Percentiles rank a stretch among this genome's conserved stretches.
phyloP scores from a whole-genome alignment of 2,329 filamentous ascomycete genomes.

The Talaromyces sp. region DNA sequence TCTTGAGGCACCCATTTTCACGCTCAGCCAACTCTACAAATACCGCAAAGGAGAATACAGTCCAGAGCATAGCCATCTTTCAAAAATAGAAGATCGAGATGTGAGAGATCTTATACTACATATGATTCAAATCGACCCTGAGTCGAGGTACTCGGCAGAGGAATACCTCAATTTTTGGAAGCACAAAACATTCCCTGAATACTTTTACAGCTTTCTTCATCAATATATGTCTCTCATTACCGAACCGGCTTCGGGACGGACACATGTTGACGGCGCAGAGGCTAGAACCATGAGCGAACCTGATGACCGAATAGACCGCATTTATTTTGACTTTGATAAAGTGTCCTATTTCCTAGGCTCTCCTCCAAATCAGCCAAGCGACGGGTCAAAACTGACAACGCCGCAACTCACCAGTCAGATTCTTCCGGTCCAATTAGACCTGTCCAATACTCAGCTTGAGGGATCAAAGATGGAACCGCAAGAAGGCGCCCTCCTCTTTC shows the following conservation, averaged over 20 bases:
- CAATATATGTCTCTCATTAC: conserved; percentile 97
- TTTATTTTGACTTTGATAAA: conserved; percentile 95
- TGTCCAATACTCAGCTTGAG: conserved; percentile 76
- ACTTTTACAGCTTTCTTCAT: conserved; percentile 96
- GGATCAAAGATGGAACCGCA: conserved; percentile 58
- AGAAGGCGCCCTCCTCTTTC: conserved; percentile 87
- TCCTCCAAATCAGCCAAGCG: conserved; percentile 47
- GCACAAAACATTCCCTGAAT: conserved; percentile 85
- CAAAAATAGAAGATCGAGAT: conserved; percentile 81
- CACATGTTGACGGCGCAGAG: conserved; percentile 59
- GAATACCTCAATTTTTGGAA: conserved; percentile 93
- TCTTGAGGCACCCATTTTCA: conserved; percentile 93
- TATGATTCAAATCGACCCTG: conserved; percentile 93
- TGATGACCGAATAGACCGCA: conserved; percentile 88
- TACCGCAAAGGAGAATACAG: conserved; percentile 92
- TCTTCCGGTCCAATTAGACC: conserved; percentile 75
- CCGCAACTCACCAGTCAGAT: conserved; percentile 29
- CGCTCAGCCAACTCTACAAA: conserved; percentile 90
- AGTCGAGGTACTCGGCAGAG: conserved; percentile 86
- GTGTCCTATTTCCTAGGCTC: conserved; percentile 91
- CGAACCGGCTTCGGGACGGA: conserved; percentile 76
- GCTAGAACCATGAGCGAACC: conserved; percentile 74
- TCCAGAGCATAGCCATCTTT: conserved; percentile 72
- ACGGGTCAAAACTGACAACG: conserved; percentile 26
- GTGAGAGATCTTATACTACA: conserved; percentile 84